Evolutionary conservation across 148 eudicot genomes (phyloP).

Genomic region (Talinum fruticosum): DNA sequence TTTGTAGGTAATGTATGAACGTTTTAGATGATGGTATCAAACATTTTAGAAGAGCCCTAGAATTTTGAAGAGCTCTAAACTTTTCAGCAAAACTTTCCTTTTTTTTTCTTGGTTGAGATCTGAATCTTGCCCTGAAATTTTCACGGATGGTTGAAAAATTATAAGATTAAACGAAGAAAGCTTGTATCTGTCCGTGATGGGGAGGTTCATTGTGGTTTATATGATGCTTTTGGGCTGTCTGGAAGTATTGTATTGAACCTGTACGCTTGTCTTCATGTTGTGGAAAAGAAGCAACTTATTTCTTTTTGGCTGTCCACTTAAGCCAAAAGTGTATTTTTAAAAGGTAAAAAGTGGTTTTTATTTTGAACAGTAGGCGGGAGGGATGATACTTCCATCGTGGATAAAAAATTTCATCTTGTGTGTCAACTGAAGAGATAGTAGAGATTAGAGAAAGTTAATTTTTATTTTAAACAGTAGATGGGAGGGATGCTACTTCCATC

Average conservation of each 20-base stretch:
- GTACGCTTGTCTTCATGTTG: neutral
- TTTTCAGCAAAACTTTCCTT: neutral
- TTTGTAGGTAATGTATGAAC: too few relatives aligned
- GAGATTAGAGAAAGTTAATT: neutral
- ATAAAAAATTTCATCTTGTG: neutral
- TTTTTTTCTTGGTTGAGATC: too few relatives aligned
- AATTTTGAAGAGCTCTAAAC: neutral
- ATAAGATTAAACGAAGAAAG: neutral
- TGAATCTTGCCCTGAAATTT: neutral
- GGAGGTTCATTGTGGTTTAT: too few relatives aligned
- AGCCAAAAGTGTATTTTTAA: neutral
- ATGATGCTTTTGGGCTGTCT: too few relatives aligned
- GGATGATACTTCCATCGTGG: neutral
- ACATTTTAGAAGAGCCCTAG: too few relatives aligned
- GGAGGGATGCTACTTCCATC: neutral
- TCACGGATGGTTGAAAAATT: neutral
- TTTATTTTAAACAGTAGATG: too few relatives aligned
- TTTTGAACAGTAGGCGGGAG: too few relatives aligned
- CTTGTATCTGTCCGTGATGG: too few relatives aligned
- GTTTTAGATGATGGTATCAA: too few relatives aligned
- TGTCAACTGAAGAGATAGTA: neutral
- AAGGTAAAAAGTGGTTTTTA: too few relatives aligned
- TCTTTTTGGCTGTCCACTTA: neutral
- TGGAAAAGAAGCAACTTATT: neutral
- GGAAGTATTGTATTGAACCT: too few relatives aligned